Conservation (phyloP, 176 grass and related monocot genomes). For the Melocanna baccifera region DNA sequence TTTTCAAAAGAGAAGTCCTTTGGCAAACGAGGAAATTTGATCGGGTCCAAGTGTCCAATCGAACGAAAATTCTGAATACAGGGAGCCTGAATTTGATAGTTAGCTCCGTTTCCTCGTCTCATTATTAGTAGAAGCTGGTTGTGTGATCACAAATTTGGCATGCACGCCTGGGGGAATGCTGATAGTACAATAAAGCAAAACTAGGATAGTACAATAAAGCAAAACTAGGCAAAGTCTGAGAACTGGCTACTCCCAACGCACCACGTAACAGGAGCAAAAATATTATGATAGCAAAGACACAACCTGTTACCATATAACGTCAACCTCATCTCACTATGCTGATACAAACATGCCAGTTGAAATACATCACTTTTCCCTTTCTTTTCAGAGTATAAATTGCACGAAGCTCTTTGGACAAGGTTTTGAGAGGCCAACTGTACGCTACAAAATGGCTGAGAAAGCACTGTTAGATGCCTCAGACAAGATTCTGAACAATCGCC, state of each 20-base stretch:
- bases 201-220: no score
- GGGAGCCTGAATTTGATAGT: background rate
- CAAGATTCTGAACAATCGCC: slow-evolving; percentile 16
- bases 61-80: background rate
- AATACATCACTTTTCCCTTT: background rate
- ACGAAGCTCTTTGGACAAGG: background rate
- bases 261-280: background rate
- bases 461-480: background rate
- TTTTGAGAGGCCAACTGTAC: slow-evolving; percentile 3
- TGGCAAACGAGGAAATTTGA: background rate
- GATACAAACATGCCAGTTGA: background rate
- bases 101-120: background rate
- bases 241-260: no score
- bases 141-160: background rate
- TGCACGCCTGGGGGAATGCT: background rate
- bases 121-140: background rate
- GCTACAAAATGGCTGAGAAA: background rate
- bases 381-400: background rate
- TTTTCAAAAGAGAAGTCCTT: background rate
- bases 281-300: background rate
- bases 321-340: background rate
- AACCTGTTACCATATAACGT: background rate
- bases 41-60: background rate
- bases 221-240: no score
- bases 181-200: no score